Evolutionary conservation across 2,329 filamentous ascomycete species (phyloP).

Genomic region (Xylariomycetidae sp.): DNA sequence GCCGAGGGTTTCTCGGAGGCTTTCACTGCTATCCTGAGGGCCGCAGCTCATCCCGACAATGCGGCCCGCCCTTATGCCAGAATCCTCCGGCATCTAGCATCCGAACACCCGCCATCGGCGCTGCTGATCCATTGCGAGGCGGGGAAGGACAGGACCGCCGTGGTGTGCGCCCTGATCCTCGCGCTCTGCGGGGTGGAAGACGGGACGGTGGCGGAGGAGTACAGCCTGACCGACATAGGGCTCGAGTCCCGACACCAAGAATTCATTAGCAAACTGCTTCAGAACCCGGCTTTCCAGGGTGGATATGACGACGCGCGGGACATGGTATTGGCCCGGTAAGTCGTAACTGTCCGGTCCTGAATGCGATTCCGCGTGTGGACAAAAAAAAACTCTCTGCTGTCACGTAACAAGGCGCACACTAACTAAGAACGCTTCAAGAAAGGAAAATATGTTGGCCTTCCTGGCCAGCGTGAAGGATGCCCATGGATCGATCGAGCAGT

Average conservation of each 20-base stretch:
- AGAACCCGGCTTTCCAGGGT: background rate
- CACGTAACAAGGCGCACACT: background rate
- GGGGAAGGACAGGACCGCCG: slow-evolving; percentile 62
- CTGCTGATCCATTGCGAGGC: slow-evolving; percentile 61
- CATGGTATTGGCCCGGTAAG: background rate
- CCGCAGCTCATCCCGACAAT: slow-evolving; percentile 1
- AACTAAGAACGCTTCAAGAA: slow-evolving; percentile 22
- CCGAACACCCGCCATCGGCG: slow-evolving; percentile 28
- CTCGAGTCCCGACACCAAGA: background rate
- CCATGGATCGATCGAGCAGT: slow-evolving; percentile 61
- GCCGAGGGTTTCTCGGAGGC: slow-evolving; percentile 1
- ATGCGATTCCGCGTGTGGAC: no score
- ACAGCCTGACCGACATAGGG: background rate
- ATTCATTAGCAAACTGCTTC: background rate
- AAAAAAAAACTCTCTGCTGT: background rate
- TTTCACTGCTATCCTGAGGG: slow-evolving; percentile 1
- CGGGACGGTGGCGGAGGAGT: slow-evolving; percentile 37
- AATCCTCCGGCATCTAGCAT: slow-evolving; percentile 1
- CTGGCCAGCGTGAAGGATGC: slow-evolving; percentile 50
- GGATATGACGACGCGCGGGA: background rate
- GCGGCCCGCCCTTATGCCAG: slow-evolving; percentile 2
- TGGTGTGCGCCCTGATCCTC: slow-evolving; percentile 54
- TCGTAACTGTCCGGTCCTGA: no score
- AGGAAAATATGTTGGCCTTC: slow-evolving; percentile 44
- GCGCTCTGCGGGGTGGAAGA: slow-evolving; percentile 48